Evolutionary conservation across 2,329 filamentous ascomycete species (phyloP).

Genomic region (Diaporthe velutina): DNA sequence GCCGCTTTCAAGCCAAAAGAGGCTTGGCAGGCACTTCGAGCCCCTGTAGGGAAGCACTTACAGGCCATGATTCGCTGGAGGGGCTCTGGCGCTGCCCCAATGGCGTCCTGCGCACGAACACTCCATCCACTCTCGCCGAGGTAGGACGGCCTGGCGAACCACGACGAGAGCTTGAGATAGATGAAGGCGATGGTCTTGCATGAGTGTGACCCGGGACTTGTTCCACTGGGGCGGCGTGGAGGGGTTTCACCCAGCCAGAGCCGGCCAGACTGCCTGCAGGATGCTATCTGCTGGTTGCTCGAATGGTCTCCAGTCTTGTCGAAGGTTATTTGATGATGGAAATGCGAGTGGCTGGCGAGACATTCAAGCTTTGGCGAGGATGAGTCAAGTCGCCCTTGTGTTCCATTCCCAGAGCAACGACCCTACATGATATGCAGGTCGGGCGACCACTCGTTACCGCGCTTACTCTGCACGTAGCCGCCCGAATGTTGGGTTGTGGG

Average conservation of each 20-base stretch:
- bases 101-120: slow-evolving; percentile 29
- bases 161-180: slow-evolving; percentile 33
- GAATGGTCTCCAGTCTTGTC: slow-evolving; percentile 1
- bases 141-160: slow-evolving; percentile 35
- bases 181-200: slow-evolving; percentile 32
- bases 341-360: neutral
- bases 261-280: slow-evolving; percentile 25
- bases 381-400: slow-evolving; percentile 10
- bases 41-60: slow-evolving; percentile 31
- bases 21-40: slow-evolving; percentile 35
- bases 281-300: slow-evolving; percentile 3
- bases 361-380: neutral
- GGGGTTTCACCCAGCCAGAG: slow-evolving; percentile 9
- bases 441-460: slow-evolving; percentile 7
- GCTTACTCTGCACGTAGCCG: slow-evolving; percentile 20
- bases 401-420: neutral
- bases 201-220: slow-evolving; percentile 20
- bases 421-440: slow-evolving; percentile 19
- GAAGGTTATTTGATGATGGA: neutral
- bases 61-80: slow-evolving; percentile 34
- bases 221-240: slow-evolving; percentile 25
- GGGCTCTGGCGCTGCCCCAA: slow-evolving; percentile 37
- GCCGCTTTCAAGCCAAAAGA: slow-evolving; percentile 32
- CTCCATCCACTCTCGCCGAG: slow-evolving; percentile 27
- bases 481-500: slow-evolving; percentile 15